These are phyloP conservation scores for Microbotryomycetes sp. DNA, from an alignment of 1,284 basidiomycete species.

Conservation along the genomic window DNA sequence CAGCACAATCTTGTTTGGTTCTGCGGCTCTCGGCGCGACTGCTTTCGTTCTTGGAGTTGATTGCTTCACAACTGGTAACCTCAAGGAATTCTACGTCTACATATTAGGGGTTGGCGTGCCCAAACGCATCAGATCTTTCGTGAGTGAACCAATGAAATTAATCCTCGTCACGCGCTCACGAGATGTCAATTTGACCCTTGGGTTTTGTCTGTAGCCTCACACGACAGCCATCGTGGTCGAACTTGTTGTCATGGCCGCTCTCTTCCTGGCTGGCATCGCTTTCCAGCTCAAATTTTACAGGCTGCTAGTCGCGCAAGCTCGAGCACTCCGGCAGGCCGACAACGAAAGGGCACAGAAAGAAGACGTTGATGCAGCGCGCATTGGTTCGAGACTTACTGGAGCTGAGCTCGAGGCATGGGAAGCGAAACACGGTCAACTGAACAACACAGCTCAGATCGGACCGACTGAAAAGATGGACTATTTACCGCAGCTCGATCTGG, in stretches of 20 bases:
- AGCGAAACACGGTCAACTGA: slow-evolving; percentile 57
- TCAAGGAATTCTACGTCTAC: slow-evolving; percentile 96
- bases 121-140: slow-evolving; percentile 53
- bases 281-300: slow-evolving; percentile 65
- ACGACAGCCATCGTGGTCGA: slow-evolving; percentile 89
- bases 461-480: too few relatives aligned
- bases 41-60: slow-evolving; percentile 87
- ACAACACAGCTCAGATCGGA: not conserved
- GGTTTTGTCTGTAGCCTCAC: slow-evolving; percentile 60
- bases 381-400: slow-evolving; percentile 59
- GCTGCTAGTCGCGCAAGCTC: slow-evolving; percentile 68
- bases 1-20: slow-evolving; percentile 69
- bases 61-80: slow-evolving; percentile 79
- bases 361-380: slow-evolving; percentile 61
- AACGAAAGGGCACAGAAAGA: slow-evolving; percentile 68
- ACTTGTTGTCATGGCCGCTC: slow-evolving; percentile 72
- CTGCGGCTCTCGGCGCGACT: slow-evolving; percentile 83
- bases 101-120: slow-evolving; percentile 80
- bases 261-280: slow-evolving; percentile 62
- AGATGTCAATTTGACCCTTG: slow-evolving; percentile 42
- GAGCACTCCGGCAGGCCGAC: slow-evolving; percentile 68
- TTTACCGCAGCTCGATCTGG: too few relatives aligned
- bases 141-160: too few relatives aligned
- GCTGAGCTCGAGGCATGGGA: slow-evolving; percentile 81
- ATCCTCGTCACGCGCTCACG: not conserved